These are phyloP conservation scores for Aspergillus puulaauensis DNA, from an alignment of 2,329 filamentous ascomycete species.

Conservation along the genomic window DNA sequence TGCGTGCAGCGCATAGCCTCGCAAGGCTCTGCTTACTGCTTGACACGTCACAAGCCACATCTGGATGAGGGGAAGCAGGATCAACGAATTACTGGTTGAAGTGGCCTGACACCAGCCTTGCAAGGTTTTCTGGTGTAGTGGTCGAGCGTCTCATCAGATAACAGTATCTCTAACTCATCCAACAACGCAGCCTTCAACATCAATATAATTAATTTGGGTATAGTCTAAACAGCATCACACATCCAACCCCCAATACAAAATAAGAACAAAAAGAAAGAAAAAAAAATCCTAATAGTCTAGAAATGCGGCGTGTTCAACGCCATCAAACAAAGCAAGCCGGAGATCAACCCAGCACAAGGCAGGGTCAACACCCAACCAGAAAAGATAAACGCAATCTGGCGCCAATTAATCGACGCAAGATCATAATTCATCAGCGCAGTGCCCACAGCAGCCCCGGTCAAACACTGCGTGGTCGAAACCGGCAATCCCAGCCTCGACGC, in stretches of 20 bases:
- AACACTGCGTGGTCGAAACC: conserved; percentile 40
- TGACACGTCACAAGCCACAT: neutral
- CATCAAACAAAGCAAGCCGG: conserved; percentile 42
- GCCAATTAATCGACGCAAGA: conserved; percentile 46
- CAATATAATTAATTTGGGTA: neutral
- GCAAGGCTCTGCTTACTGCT: too few species aligned
- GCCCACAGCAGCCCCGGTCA: conserved; percentile 37
- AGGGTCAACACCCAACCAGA: conserved; percentile 48
- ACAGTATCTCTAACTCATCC: too few species aligned
- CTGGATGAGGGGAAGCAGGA: neutral
- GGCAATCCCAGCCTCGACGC: conserved; percentile 36
- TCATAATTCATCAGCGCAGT: conserved; percentile 40
- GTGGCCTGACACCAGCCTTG: too few species aligned
- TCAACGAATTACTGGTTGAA: neutral
- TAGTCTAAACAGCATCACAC: neutral
- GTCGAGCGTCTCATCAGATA: too few species aligned
- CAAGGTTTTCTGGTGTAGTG: too few species aligned
- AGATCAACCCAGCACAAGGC: conserved; percentile 42
- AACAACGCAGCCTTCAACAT: too few species aligned
- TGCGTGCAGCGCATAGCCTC: neutral
- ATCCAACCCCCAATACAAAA: neutral
- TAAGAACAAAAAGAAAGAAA: neutral
- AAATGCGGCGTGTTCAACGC: conserved; percentile 44
- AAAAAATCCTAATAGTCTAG: neutral
- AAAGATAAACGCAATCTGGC: conserved; percentile 45